These are phyloP conservation scores for Pseudocercospora ulei DNA, from an alignment of 2,329 filamentous ascomycete species.

Conservation along the genomic window DNA sequence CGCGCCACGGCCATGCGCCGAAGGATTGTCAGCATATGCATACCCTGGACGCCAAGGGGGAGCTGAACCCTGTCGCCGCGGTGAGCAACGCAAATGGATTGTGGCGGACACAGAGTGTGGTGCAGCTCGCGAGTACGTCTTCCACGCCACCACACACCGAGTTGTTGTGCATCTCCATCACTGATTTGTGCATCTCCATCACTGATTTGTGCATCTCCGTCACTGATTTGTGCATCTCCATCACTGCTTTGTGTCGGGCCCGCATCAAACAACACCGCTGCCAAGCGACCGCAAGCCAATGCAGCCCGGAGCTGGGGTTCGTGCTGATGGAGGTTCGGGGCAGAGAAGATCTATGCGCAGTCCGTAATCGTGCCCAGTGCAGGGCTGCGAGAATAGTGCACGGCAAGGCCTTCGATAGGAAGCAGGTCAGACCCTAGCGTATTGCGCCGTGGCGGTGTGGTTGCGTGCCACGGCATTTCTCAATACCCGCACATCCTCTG, in stretches of 20 bases:
- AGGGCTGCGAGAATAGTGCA: slow-evolving; percentile 1
- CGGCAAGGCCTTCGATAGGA: not conserved
- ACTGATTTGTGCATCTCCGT: no score
- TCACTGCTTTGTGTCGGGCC: no score
- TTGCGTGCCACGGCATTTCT: no score
- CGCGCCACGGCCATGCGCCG: slow-evolving; percentile 1
- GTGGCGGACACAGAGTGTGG: slow-evolving; percentile 1
- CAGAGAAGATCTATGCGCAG: no score
- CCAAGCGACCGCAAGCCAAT: slow-evolving; percentile 1
- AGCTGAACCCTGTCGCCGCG: slow-evolving; percentile 8
- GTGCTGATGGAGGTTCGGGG: no score
- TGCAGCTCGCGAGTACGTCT: slow-evolving; percentile 1
- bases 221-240: no score
- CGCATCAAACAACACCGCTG: not conserved
- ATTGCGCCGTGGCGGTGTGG: no score
- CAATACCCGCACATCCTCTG: no score
- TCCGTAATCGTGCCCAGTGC: not conserved
- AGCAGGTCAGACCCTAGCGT: no score
- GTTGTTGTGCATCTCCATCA: no score
- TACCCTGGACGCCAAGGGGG: slow-evolving; percentile 12
- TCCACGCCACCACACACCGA: not conserved
- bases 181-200: no score
- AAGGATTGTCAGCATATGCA: slow-evolving; percentile 10
- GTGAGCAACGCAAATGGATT: slow-evolving; percentile 3
- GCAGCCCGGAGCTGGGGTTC: not conserved